phyloP scores from a whole-genome alignment of 1,139 yeast genomes.

The Candida frijolesensis region DNA sequence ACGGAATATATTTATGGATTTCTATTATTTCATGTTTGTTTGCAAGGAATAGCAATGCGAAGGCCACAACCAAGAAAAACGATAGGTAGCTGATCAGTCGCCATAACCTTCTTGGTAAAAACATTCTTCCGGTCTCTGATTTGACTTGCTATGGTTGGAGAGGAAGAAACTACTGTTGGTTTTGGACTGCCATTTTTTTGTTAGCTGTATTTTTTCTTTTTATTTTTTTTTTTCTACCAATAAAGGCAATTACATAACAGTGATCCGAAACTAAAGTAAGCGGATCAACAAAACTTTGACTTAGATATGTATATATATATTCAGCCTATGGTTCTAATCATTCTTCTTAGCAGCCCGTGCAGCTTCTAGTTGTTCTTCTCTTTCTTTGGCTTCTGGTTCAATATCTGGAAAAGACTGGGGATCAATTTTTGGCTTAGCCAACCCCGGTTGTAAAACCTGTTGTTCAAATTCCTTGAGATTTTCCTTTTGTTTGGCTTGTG shows the following conservation, averaged over 20 bases:
- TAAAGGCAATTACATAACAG: too few relatives aligned
- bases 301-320: neutral
- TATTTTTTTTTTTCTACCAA: too few relatives aligned
- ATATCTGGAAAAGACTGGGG: slow-evolving; percentile 27
- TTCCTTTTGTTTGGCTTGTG: slow-evolving; percentile 30
- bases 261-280: neutral
- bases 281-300: neutral
- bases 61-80: slow-evolving; percentile 20
- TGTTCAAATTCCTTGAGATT: slow-evolving; percentile 14
- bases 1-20: slow-evolving; percentile 32
- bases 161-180: too few relatives aligned
- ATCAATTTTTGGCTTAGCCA: slow-evolving; percentile 27
- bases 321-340: neutral
- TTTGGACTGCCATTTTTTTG: too few relatives aligned
- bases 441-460: slow-evolving; percentile 25
- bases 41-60: slow-evolving; percentile 31
- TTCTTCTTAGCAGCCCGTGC: slow-evolving; percentile 9
- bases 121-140: neutral
- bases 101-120: slow-evolving; percentile 10
- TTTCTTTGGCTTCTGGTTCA: slow-evolving; percentile 30
- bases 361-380: slow-evolving; percentile 23
- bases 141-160: too few relatives aligned
- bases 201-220: too few relatives aligned
- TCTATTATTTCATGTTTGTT: slow-evolving; percentile 33
- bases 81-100: slow-evolving; percentile 7